Evolutionary conservation across 2,329 filamentous ascomycete genomes (phyloP).

Genomic region (Colletotrichum sublineola): DNA sequence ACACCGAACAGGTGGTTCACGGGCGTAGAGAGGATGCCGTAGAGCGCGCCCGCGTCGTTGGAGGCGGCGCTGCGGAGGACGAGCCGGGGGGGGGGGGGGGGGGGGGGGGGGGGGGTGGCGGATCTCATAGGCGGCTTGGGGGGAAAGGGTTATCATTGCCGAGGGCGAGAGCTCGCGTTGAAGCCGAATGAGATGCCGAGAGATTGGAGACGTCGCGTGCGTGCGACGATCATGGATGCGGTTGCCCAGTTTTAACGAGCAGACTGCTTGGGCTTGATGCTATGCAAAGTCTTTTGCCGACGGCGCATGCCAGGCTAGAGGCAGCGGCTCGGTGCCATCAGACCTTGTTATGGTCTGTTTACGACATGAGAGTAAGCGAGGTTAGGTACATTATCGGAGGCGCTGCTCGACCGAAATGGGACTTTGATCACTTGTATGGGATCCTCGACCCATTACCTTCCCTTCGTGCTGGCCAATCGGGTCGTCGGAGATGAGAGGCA

Average conservation of each 20-base stretch:
- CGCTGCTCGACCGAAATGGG: neutral
- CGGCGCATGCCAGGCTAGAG: neutral
- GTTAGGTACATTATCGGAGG: neutral
- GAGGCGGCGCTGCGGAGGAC: constrained; percentile 47
- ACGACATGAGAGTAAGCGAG: neutral
- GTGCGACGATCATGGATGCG: neutral
- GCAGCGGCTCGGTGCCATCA: too few relatives aligned
- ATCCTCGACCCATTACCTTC: neutral
- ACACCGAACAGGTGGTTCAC: constrained; percentile 39
- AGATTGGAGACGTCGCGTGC: neutral
- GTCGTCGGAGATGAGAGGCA: neutral
- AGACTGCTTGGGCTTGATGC: neutral
- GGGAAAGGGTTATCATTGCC: constrained; percentile 30
- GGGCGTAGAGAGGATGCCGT: constrained; percentile 35
- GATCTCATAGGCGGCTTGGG: constrained; percentile 45
- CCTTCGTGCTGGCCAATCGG: neutral
- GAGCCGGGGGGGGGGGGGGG: constrained; percentile 52
- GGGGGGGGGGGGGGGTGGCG: constrained; percentile 57
- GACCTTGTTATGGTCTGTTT: neutral
- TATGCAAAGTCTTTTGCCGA: neutral
- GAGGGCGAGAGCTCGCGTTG: neutral
- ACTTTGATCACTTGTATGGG: neutral
- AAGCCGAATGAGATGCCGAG: neutral
- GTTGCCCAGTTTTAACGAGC: neutral
- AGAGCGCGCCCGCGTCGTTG: constrained; percentile 38